These are phyloP conservation scores for Dendryphion nanum DNA, from an alignment of 2,329 filamentous ascomycete genomes.

Conservation along the genomic window DNA sequence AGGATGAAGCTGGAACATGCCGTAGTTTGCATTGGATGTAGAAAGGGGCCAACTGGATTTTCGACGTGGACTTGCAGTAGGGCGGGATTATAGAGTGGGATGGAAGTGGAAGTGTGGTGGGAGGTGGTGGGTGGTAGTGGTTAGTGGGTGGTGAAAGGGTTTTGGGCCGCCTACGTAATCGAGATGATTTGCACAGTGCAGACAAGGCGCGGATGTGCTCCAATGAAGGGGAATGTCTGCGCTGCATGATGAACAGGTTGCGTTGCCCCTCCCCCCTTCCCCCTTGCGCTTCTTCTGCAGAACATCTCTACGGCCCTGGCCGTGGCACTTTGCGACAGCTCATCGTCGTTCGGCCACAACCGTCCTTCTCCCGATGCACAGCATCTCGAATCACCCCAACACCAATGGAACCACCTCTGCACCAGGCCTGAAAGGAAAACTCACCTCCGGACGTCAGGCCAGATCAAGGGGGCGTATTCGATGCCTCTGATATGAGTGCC, in stretches of 20 bases:
- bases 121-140: no score
- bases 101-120: no score
- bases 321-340: constrained; percentile 17
- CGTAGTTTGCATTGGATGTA: no score
- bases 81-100: no score
- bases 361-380: constrained; percentile 22
- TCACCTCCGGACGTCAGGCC: constrained; percentile 14
- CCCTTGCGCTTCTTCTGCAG: constrained; percentile 21
- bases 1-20: no score
- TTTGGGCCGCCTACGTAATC: constrained; percentile 18
- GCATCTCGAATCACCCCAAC: constrained; percentile 24
- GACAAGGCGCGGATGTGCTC: constrained; percentile 18
- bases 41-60: no score
- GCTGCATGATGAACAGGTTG: constrained; percentile 18
- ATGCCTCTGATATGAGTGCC: constrained; percentile 19
- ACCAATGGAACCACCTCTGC: constrained; percentile 23
- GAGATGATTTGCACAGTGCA: constrained; percentile 14
- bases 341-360: constrained; percentile 20
- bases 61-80: no score
- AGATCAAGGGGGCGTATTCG: constrained; percentile 15
- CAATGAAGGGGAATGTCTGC: constrained; percentile 15
- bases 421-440: constrained; percentile 20
- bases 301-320: constrained; percentile 19
- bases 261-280: constrained; percentile 8
- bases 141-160: no score